Conservation (phyloP, 2,329 filamentous ascomycete species). For the Fusarium sacchari region DNA sequence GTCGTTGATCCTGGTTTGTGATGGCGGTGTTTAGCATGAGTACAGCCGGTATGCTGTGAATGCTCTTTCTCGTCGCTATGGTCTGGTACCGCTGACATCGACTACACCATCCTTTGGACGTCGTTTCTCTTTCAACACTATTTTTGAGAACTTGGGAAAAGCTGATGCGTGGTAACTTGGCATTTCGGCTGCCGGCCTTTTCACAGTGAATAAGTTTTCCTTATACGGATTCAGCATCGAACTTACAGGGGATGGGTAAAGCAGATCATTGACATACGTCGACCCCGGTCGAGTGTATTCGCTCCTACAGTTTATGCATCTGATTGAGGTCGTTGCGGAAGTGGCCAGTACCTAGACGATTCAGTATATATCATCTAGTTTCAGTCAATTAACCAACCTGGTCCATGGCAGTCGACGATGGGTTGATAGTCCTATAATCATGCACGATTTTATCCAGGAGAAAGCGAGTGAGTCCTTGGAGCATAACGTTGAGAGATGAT, state of each 20-base stretch:
- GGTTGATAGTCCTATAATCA: slow-evolving; percentile 77
- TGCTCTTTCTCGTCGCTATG: slow-evolving; percentile 83
- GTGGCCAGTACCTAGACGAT: slow-evolving; percentile 68
- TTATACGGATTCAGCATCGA: background rate
- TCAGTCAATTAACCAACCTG: slow-evolving; percentile 56
- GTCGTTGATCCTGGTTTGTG: slow-evolving; percentile 75
- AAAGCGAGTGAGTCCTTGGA: slow-evolving; percentile 88
- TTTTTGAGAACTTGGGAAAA: slow-evolving; percentile 95
- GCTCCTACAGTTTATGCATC: slow-evolving; percentile 87
- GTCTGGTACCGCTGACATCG: slow-evolving; percentile 91
- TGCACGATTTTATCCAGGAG: slow-evolving; percentile 82
- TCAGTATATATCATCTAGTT: background rate
- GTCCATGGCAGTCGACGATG: slow-evolving; percentile 73
- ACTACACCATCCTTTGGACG: slow-evolving; percentile 92
- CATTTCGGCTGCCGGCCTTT: slow-evolving; percentile 60
- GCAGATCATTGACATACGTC: slow-evolving; percentile 84
- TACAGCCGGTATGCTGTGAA: slow-evolving; percentile 84
- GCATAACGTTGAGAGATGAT: slow-evolving; percentile 79
- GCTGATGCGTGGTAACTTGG: slow-evolving; percentile 65
- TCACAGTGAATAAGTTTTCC: slow-evolving; percentile 38
- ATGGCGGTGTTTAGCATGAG: slow-evolving; percentile 88
- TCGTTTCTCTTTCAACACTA: slow-evolving; percentile 89
- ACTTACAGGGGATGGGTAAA: slow-evolving; percentile 71
- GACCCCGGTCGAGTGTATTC: slow-evolving; percentile 84
- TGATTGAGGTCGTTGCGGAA: slow-evolving; percentile 76